Evolutionary conservation across 2,329 filamentous ascomycete genomes (phyloP), one percentile per base, ranked within the genome.

Genomic region (Pseudogymnoascus sp.): DNA sequence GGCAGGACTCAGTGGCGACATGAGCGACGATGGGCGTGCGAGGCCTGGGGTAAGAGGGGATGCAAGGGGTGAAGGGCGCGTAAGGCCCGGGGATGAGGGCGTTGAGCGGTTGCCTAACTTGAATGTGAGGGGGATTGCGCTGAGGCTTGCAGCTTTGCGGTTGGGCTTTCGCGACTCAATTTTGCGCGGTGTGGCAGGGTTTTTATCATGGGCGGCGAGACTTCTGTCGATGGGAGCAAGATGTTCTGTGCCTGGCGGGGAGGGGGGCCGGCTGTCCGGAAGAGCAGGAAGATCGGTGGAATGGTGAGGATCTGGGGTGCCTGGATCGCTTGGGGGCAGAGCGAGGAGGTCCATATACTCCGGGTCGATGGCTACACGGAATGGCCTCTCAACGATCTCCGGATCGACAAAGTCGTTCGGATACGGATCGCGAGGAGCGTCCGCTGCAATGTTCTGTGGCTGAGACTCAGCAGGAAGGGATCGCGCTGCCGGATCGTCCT

Each of bases 281-380:
- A 88, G 77, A 63, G 77, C 71, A 2, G 85, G 85, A 39, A 86
- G 75, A n/a, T 76, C 70, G 60, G 73, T 69, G 66, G 74, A 69
- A 36, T 75, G 68, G 65, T 71, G 65, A 54, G 69, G 64, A 64
- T 73, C 71, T 25, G 82, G 83, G 62, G 82, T 82, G 43, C 77
- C 77, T 65, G 84, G 80, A 66, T 79, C 78, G 71, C 84, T 87
- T 34, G 85, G 85, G 62, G 86, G 86, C 41, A 89, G 76, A 39
- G 85, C 84, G 64, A 89, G 79, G 60, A 88, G 76, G 72, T 89
- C 86, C 67, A 85, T 83, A 75, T 86, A 86, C 68, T 84, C 81
- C 41, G 86, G 86, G 72, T 89, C 86, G 70, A 88, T 87, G 68
- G 85, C 84, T 68, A 84, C 84, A 72, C 85, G 85, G 75, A 88